Conservation (phyloP, 768 basidiomycete species). For the Rhodotorula diobovata region DNA sequence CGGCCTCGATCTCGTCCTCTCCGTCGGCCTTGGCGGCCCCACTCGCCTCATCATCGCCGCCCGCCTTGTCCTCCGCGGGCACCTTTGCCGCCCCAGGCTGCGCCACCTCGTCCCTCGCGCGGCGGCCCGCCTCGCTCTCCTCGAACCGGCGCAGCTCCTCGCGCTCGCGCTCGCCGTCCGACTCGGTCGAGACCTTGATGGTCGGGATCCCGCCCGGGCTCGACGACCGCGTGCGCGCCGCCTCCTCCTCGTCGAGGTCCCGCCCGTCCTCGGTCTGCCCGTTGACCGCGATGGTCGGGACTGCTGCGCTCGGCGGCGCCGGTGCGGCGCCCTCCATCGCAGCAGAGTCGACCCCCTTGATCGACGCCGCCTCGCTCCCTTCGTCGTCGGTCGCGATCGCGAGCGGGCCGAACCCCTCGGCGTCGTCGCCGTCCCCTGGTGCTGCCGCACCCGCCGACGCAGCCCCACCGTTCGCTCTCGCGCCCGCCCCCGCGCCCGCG, state of each 20-base stretch:
- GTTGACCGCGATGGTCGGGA: conserved; percentile 47
- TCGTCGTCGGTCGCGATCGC: conserved; percentile 59
- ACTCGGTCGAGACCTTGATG: conserved; percentile 74
- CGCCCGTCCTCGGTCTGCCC: conserved; percentile 39
- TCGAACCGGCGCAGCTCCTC: conserved; percentile 49
- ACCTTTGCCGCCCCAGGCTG: conserved; percentile 27
- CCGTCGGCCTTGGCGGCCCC: conserved; percentile 43
- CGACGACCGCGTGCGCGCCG: conserved; percentile 31
- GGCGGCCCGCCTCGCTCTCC: conserved; percentile 34
- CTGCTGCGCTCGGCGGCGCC: conserved; percentile 38
- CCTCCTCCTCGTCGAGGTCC: conserved; percentile 43
- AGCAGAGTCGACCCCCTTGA: conserved; percentile 57
- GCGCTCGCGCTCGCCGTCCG: conserved; percentile 57
- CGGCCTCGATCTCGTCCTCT: conserved; percentile 38
- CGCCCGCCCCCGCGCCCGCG: conserved; percentile 10
- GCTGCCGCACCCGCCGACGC: too few relatives aligned
- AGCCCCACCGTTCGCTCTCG: conserved; percentile 31
- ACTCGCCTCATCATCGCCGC: conserved; percentile 40
- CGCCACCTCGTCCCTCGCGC: conserved; percentile 26
- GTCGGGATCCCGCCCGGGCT: conserved; percentile 53
- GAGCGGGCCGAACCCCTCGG: conserved; percentile 48
- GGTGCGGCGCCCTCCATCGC: conserved; percentile 62
- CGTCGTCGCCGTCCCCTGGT: conserved; percentile 42
- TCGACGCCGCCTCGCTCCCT: conserved; percentile 39
- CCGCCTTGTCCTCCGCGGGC: conserved; percentile 3